Percentiles rank a stretch among this genome's conserved stretches.
Evolutionary conservation across 768 basidiomycete species (phyloP).

Genomic region (Suillus hirtellus): DNA sequence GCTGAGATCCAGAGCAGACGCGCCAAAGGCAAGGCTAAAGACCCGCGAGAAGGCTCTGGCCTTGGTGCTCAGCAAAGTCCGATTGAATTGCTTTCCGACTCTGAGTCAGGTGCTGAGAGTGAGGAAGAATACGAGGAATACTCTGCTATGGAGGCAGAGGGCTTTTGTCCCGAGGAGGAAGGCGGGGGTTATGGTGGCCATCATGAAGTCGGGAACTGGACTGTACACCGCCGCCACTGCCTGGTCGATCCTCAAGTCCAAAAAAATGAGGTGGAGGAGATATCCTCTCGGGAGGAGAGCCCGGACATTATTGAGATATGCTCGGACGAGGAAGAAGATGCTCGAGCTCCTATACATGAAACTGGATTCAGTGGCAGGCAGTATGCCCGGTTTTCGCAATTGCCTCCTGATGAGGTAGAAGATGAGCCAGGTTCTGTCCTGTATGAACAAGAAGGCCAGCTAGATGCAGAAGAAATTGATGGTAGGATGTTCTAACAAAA

Average conservation of each 20-base stretch:
- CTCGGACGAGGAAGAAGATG: constrained; percentile 30
- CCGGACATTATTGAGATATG: constrained; percentile 24
- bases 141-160: constrained; percentile 27
- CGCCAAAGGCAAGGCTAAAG: constrained; percentile 60
- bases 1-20: constrained; percentile 52
- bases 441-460: constrained; percentile 14
- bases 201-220: not conserved
- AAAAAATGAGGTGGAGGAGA: constrained; percentile 17
- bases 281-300: constrained; percentile 11
- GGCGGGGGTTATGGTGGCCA: constrained; percentile 17
- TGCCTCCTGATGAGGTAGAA: constrained; percentile 3
- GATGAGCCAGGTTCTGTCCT: not conserved
- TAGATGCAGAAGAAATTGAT: constrained; percentile 19
- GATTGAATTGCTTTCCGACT: constrained; percentile 46
- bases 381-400: constrained; percentile 11
- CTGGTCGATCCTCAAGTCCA: constrained; percentile 16
- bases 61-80: constrained; percentile 45
- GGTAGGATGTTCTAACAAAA: not conserved
- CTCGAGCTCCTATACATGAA: constrained; percentile 13
- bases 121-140: constrained; percentile 22
- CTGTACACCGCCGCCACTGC: not conserved
- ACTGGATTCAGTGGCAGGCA: constrained; percentile 22
- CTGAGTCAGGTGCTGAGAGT: constrained; percentile 32
- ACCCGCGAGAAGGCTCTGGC: constrained; percentile 61
- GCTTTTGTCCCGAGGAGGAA: constrained; percentile 19